These are phyloP conservation scores for Zizania latifolia DNA, from an alignment of 176 grass and related monocot genomes.

Conservation along the genomic window DNA sequence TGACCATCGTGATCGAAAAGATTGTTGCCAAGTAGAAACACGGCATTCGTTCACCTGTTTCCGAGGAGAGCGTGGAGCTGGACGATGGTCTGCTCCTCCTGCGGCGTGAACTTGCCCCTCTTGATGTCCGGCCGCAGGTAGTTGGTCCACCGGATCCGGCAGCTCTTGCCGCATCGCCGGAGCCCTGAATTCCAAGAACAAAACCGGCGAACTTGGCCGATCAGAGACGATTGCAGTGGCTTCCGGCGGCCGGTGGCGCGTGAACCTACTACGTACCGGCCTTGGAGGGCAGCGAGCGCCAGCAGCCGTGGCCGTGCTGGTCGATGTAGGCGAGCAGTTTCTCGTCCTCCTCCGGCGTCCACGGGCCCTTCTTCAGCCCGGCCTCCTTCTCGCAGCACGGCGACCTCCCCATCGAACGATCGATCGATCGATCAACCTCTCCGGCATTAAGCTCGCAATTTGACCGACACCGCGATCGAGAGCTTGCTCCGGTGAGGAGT, in stretches of 20 bases:
- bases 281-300: slow-evolving; percentile 65
- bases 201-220: not conserved
- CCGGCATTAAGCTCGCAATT: no score
- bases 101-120: slow-evolving; percentile 60
- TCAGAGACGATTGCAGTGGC: no score
- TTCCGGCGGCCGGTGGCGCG: no score
- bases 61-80: slow-evolving; percentile 77
- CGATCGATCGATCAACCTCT: not conserved
- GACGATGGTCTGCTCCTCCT: slow-evolving; percentile 79
- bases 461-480: not conserved
- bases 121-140: slow-evolving; percentile 80
- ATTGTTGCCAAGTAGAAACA: no score
- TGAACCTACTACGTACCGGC: slow-evolving; percentile 29
- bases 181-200: slow-evolving; percentile 36
- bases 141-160: slow-evolving; percentile 76
- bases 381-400: slow-evolving; percentile 60
- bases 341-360: slow-evolving; percentile 60
- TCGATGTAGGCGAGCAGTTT: slow-evolving; percentile 57
- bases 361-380: slow-evolving; percentile 55
- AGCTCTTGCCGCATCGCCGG: slow-evolving; percentile 72
- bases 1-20: slow-evolving; percentile 24
- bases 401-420: slow-evolving; percentile 54
- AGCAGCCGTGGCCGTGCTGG: slow-evolving; percentile 61
- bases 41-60: slow-evolving; percentile 76
- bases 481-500: not conserved